Base-by-base conservation (phyloP, 768 basidiomycete genomes). In the Postia placenta region DNA sequence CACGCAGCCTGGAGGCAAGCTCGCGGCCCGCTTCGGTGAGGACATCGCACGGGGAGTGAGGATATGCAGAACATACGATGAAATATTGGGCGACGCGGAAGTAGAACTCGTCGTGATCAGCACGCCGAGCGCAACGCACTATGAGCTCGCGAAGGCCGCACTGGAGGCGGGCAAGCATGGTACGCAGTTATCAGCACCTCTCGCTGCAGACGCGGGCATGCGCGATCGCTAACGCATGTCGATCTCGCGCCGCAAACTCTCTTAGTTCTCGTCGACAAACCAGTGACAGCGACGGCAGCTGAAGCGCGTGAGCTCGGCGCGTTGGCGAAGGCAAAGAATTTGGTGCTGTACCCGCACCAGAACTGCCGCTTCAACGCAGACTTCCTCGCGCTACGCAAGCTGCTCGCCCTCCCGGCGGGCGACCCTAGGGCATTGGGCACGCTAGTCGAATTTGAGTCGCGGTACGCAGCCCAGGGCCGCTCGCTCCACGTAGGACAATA, bases 181-280 rank as follows among this genome's bases (percentile, higher is more conserved):
- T 84, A 60, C n/a, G 69, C 51, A 15, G n/a, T n/a, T n/a, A n/a
- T n/a, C n/a, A n/a, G n/a, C n/a, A n/a, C n/a, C n/a, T n/a, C n/a
- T n/a, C n/a, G n/a, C n/a, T n/a, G n/a, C n/a, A n/a, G n/a, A n/a
- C n/a, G n/a, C n/a, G n/a, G n/a, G n/a, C n/a, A n/a, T n/a, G n/a
- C n/a, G n/a, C n/a, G n/a, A n/a, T n/a, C n/a, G n/a, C n/a, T n/a
- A n/a, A n/a, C n/a, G n/a, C n/a, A n/a, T n/a, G n/a, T n/a, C n/a
- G n/a, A n/a, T n/a, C n/a, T n/a, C n/a, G n/a, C n/a, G n/a, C n/a
- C n/a, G n/a, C n/a, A 25, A n/a, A n/a, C n/a, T n/a, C n/a, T n/a
- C n/a, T n/a, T 50, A 85, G 87, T 87, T n/a, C 79, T 90, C 33
- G 82, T 90, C 26, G 88, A 90, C 60, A 91, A 91, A 61, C 88